phyloP scores from a whole-genome alignment of 805 yeast genomes.

The Ogataea corticis region DNA sequence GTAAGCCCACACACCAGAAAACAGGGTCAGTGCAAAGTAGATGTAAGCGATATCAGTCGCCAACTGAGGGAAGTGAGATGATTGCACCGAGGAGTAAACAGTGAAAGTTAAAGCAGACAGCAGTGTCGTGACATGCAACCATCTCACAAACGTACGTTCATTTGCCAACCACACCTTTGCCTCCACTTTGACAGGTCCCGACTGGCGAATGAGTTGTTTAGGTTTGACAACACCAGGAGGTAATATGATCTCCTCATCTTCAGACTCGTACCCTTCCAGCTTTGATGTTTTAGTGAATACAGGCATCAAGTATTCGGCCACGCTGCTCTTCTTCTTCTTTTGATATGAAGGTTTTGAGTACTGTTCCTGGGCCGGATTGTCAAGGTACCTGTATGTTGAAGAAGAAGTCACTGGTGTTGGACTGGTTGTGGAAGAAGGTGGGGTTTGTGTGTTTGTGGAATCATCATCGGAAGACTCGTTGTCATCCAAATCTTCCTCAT shows the following conservation, averaged over 20 bases:
- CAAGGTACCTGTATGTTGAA: slow-evolving; percentile 3
- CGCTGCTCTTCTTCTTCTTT: slow-evolving; percentile 18
- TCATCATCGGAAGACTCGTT: slow-evolving; percentile 59
- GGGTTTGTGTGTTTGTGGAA: slow-evolving; percentile 42
- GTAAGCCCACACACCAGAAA: slow-evolving; percentile 90
- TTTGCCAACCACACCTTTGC: slow-evolving; percentile 99
- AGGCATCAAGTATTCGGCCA: slow-evolving; percentile 32
- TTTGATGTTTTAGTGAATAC: slow-evolving; percentile 34
- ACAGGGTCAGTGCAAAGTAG: slow-evolving; percentile 78
- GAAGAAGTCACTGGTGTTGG: slow-evolving; percentile 8
- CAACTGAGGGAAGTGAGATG: slow-evolving; percentile 60
- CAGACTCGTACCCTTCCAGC: slow-evolving; percentile 58
- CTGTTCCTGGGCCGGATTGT: slow-evolving; percentile 1
- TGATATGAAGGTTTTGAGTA: slow-evolving; percentile 1
- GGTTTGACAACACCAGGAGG: slow-evolving; percentile 93
- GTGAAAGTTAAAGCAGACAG: slow-evolving; percentile 84
- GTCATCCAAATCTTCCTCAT: slow-evolving; percentile 39
- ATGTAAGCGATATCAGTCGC: slow-evolving; percentile 75
- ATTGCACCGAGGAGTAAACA: slow-evolving; percentile 71
- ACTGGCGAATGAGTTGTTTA: slow-evolving; percentile 71
- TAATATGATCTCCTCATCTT: slow-evolving; percentile 79
- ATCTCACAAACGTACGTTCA: slow-evolving; percentile 93
- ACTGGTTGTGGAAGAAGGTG: slow-evolving; percentile 2
- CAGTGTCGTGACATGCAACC: slow-evolving; percentile 88
- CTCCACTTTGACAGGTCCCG: slow-evolving; percentile 92